phyloP scores from a whole-genome alignment of 2,329 filamentous ascomycete genomes.

The Spiromastix sp. region DNA sequence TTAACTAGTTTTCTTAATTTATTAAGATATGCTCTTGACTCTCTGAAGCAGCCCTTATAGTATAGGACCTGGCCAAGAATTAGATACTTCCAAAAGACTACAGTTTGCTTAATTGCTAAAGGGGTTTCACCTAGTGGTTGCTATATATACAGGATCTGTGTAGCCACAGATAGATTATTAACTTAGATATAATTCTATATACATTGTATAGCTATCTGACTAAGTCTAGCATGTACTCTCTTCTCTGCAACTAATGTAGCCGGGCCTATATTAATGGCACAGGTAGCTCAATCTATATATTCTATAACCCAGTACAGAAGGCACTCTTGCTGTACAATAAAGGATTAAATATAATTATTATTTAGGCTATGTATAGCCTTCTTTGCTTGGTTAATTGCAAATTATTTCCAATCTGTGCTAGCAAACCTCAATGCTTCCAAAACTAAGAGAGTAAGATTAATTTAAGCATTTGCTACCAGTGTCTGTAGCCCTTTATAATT shows the following conservation, averaged over 20 bases:
- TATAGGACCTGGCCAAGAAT: conserved; percentile 2
- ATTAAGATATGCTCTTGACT: conserved; percentile 3
- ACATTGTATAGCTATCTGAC: conserved; percentile 2
- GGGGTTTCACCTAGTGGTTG: conserved; percentile 1
- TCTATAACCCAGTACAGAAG: conserved; percentile 1
- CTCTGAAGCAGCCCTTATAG: conserved; percentile 2
- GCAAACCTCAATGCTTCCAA: conserved; percentile 3
- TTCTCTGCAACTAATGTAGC: conserved; percentile 1
- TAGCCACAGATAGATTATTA: conserved; percentile 2
- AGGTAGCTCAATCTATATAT: conserved; percentile 2
- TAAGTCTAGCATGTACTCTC: conserved; percentile 1
- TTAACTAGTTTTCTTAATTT: conserved; percentile 3
- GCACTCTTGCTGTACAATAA: conserved; percentile 2
- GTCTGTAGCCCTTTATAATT: conserved; percentile 1
- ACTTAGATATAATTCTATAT: conserved; percentile 2
- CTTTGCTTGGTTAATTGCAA: conserved; percentile 4
- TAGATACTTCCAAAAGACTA: conserved; percentile 3
- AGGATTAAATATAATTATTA: conserved; percentile 3
- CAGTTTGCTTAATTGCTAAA: conserved; percentile 3
- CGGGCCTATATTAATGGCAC: neutral
- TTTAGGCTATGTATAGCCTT: conserved; percentile 2
- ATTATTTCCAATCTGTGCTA: conserved; percentile 2
- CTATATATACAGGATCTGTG: conserved; percentile 1
- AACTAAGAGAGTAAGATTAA: conserved; percentile 2
- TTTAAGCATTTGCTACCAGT: conserved; percentile 1